Base-by-base conservation (phyloP, 306 rosid genomes). In the Potentilla sterilis region DNA sequence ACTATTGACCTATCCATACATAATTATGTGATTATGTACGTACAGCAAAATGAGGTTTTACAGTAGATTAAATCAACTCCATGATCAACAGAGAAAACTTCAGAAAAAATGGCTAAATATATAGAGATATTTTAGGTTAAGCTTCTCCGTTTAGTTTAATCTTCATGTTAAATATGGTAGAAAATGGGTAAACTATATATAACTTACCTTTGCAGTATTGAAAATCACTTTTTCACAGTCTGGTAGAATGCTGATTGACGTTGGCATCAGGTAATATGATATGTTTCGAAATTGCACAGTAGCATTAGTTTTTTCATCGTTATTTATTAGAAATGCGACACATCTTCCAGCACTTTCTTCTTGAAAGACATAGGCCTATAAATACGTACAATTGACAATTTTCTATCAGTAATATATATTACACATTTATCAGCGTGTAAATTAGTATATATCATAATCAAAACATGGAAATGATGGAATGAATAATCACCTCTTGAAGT, bases 261-360 rank as follows among this genome's bases (percentile, higher is more conserved):
- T 91, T n/a, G 94, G 90, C 14, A 83, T 82, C 73, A 91, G 78
- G 48, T 70, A 72, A 34, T 74, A 77, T 24, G 97, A 69, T 16
- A 14, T 77, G 57, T 87, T 87, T 57, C 41, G 86, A 80, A 91
- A 91, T 43, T 81, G 88, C 19, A 91, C 87, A 18, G 84, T 69
- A 28, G 67, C 78, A 3, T 70, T 86, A 24, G 1, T 11, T 74
- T 1, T 10, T 72, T 1, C 51, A 54, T 86, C 87, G 57, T 82
- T 74, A 76, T 91, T 91, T 81, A 82, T 70, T 24, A 91, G 88
- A 77, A 91, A 89, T 47, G 97, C 94, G 32, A 78, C 91, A 68
- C 94, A 91, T 54, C 59, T 85, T 76, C 48, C 85, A 61, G 76
- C 90, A 4, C 61, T 78, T 52, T 87, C 83, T 76, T 86, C 88